Evolutionary conservation across 768 basidiomycete species (phyloP).

Genomic region (Pleurotus cornucopiae): DNA sequence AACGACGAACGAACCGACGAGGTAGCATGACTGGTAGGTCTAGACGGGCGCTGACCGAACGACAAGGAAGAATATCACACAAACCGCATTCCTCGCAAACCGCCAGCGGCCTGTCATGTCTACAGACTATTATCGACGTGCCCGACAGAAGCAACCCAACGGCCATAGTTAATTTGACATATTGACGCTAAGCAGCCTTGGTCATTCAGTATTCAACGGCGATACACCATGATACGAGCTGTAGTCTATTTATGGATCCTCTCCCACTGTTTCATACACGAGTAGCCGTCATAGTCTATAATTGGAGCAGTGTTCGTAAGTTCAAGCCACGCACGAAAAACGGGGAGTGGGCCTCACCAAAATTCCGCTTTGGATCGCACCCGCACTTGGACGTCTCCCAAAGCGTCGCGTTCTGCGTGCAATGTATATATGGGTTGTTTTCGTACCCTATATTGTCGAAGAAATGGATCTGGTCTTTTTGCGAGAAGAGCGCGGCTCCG

Average conservation of each 20-base stretch:
- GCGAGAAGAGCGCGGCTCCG: slow-evolving; percentile 56
- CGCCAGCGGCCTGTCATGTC: no score
- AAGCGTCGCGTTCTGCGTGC: slow-evolving; percentile 39
- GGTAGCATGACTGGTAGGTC: no score
- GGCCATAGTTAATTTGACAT: no score
- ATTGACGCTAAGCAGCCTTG: no score
- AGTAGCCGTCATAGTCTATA: slow-evolving; percentile 53
- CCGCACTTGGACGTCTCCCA: slow-evolving; percentile 61
- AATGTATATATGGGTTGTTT: slow-evolving; percentile 72
- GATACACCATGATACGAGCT: no score
- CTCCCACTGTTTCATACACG: slow-evolving; percentile 56
- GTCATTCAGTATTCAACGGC: no score
- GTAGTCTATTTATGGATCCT: not conserved
- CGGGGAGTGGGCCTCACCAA: slow-evolving; percentile 41
- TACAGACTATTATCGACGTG: no score
- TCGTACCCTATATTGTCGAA: slow-evolving; percentile 77
- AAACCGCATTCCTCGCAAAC: no score
- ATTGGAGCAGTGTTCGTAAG: slow-evolving; percentile 3
- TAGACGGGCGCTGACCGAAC: no score
- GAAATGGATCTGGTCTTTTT: slow-evolving; percentile 62
- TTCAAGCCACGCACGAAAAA: not conserved
- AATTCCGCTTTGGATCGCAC: slow-evolving; percentile 53
- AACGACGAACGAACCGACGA: no score
- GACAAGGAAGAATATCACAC: no score
- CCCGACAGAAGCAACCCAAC: no score